A percentile compares a stretch with the other conserved stretches of the same genome.
These are phyloP conservation scores for Aegilops umbellulata DNA, from an alignment of 176 grass and related monocot genomes.

Conservation along the genomic window DNA sequence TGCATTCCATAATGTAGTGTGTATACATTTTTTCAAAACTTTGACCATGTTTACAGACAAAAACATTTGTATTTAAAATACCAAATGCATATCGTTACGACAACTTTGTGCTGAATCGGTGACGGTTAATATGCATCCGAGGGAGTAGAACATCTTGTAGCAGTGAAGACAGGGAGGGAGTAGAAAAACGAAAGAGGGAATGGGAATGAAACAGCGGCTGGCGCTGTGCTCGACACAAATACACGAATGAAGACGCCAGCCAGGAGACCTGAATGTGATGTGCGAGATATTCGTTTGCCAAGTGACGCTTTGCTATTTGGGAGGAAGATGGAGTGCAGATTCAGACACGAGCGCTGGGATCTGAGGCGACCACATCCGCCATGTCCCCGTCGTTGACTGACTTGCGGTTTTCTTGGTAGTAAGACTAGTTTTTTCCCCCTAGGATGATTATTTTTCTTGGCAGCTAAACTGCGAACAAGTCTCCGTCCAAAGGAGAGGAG, in stretches of 20 bases:
- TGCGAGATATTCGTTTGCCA: neutral
- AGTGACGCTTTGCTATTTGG: neutral
- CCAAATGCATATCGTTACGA: too few relatives aligned
- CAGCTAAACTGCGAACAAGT: neutral
- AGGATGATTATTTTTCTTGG: neutral
- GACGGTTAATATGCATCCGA: too few relatives aligned
- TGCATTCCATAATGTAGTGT: too few relatives aligned
- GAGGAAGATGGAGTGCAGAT: neutral
- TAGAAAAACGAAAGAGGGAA: too few relatives aligned
- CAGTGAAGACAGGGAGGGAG: too few relatives aligned
- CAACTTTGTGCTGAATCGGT: too few relatives aligned
- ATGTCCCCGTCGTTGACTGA: slow-evolving; percentile 29
- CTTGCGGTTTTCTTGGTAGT: neutral
- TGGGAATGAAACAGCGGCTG: too few relatives aligned
- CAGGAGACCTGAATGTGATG: neutral
- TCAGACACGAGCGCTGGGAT: neutral
- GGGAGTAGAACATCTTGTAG: too few relatives aligned
- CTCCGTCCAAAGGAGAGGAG: neutral
- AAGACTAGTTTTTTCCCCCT: neutral
- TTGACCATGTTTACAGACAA: too few relatives aligned
- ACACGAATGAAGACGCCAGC: neutral
- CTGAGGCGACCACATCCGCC: neutral
- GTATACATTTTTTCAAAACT: too few relatives aligned
- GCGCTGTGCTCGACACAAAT: neutral
- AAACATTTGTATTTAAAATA: too few relatives aligned